Evolutionary conservation across 2,329 filamentous ascomycete species (phyloP), one percentile per base, ranked within the genome.

Genomic region (Ilyonectria mors-panacis): DNA sequence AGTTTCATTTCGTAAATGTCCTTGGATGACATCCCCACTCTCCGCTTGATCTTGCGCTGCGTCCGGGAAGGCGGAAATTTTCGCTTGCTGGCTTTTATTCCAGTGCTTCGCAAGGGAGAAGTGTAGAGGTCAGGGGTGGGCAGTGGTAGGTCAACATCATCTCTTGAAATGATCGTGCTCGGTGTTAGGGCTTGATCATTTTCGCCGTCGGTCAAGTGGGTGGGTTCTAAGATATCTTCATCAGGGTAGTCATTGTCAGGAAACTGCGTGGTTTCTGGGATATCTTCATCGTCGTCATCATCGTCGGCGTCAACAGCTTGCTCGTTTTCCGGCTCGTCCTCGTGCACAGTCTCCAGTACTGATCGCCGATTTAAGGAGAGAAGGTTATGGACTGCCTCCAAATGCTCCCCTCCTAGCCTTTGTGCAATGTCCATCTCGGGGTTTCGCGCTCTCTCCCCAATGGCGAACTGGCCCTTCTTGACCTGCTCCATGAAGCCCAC

Each of bases 401-500:
- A 15, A 42, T 71, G 68, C 4, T 59, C 59, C 2, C 56, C 48
- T 2, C 71, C 71, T 9, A 74, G 42, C 0, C 54, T 17, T 6
- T 19, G 55, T 3, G 71, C 71, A 42, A 73, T 73, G 30, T 42
- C 28, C 0, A 73, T 4, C 28, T 65, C 62, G 8, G 37, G 28
- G 19, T 30, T 6, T 4, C 4, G 19, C 19, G 17, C 39, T 1
- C 3, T 12, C 5, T 21, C 37, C 1, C 19, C 9, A 1, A 13
- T 12, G 1, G 48, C 53, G 8, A 63, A 68, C 12, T 23, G 50
- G 5, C 55, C 63, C n/a, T 73, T 59, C 15, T 69, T 70, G 1
- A 72, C 55, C 17, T 69, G 56, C 1, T 59, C 71, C 65, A 76
- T 75, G 12, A 73, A 71, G 2, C 51, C 54, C 8, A 70, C 68